phyloP scores from a whole-genome alignment of 768 basidiomycete genomes.

The Tephrocybe sp. region DNA sequence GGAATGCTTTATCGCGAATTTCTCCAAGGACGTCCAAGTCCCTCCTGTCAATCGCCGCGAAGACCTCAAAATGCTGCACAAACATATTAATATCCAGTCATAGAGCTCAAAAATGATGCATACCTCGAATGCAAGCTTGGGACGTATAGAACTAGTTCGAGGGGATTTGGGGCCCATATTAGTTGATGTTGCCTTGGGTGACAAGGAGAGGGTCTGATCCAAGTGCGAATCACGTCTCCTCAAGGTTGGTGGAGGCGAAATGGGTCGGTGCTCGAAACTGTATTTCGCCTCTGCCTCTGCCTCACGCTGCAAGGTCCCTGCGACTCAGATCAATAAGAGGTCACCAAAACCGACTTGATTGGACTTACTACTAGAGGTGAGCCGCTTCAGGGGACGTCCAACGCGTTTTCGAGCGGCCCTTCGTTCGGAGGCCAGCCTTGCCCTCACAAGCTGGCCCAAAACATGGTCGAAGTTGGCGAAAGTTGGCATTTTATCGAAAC shows the following conservation, averaged over 20 bases:
- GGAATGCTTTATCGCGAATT: slow-evolving; percentile 75
- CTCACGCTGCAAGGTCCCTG: slow-evolving; percentile 74
- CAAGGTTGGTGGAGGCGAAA: slow-evolving; percentile 26
- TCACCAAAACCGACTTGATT: background rate
- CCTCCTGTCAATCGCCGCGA: slow-evolving; percentile 82
- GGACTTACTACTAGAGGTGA: slow-evolving; percentile 60
- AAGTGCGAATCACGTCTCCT: slow-evolving; percentile 12
- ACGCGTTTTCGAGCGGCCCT: background rate
- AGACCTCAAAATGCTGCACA: slow-evolving; percentile 58
- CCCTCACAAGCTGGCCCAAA: background rate
- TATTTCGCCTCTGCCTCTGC: slow-evolving; percentile 57
- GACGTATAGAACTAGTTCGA: slow-evolving; percentile 8
- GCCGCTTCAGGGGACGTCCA: slow-evolving; percentile 32
- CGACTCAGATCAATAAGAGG: background rate
- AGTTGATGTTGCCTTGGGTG: slow-evolving; percentile 15
- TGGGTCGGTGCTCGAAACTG: slow-evolving; percentile 50
- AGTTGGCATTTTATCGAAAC: no score
- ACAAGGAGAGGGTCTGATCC: no score
- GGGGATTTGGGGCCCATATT: slow-evolving; percentile 14
- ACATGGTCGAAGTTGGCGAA: no score
- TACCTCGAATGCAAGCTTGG: slow-evolving; percentile 57
- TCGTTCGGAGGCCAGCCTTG: background rate
- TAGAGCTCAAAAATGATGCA: slow-evolving; percentile 7
- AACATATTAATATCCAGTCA: background rate
- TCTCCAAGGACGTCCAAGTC: slow-evolving; percentile 85